Base-by-base conservation (phyloP, 805 yeast genomes). In the Osmozyma mogii region DNA sequence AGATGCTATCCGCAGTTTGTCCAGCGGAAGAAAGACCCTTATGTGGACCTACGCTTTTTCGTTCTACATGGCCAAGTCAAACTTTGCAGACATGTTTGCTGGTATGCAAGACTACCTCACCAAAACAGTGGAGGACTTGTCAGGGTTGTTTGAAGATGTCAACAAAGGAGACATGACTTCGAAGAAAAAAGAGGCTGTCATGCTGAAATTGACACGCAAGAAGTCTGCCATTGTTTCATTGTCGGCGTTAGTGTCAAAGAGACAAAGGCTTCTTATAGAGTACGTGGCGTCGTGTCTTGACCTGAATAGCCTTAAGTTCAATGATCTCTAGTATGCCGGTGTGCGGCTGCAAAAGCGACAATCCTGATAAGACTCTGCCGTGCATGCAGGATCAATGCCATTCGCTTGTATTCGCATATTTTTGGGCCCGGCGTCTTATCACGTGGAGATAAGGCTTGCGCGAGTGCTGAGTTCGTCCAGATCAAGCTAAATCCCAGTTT, bases 41-140 rank as follows among this genome's bases (percentile, higher is more conserved):
- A 83, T 85, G 60, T 92, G 97, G 96, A 75, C 96, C 0, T 88
- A 84, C 55, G 87, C 84, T 2, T 71, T 85, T 43, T 77, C 84
- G 9, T 89, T 59, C 47, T 84, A 77, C 49, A 60, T 85, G 19
- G 67, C 64, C 22, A 52, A 58, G 17, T 66, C 70, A 29, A 66
- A 75, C 34, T 68, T 69, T 32, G 70, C 78, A 7, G 63, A 67
- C 21, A 68, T 84, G 5, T 73, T 85, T 43, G 94, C 84, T 45
- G 73, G 70, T 34, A 76, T 76, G 45, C 94, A 84, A 52, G 72
- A 65, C 30, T 71, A 68, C 29, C 57, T 84, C 20, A 73, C 73
- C 32, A 57, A 65, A 35, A 73, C 83, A 0, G 84, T 81, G 9
- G 94, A 84, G 48, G 75, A 70, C 32, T 59, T 83, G 18, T 75